phyloP scores from a whole-genome alignment of 306 rosid genomes.

The Castanea crenata region DNA sequence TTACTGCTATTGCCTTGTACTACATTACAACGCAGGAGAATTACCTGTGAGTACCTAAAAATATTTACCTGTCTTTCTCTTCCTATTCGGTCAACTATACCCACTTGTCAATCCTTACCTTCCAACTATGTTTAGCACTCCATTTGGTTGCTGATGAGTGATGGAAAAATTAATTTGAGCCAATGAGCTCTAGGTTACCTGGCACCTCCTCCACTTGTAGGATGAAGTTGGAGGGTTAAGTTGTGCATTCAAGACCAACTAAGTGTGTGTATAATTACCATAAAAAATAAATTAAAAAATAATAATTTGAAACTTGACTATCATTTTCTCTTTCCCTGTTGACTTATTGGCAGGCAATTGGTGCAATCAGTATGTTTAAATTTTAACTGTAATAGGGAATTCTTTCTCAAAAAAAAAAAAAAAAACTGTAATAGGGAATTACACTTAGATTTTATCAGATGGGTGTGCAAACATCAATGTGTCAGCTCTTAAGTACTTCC shows the following conservation, averaged over 20 bases:
- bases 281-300: too few species aligned
- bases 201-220: too few species aligned
- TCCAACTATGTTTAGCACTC: conserved; percentile 1
- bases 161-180: neutral
- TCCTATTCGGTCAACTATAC: conserved; percentile 6
- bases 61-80: conserved; percentile 13
- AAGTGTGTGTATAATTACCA: too few species aligned
- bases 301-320: neutral
- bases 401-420: neutral
- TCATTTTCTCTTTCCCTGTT: conserved; percentile 7
- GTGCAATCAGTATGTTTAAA: neutral
- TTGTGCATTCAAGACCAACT: too few species aligned
- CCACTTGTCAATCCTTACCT: neutral
- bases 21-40: conserved; percentile 64
- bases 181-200: too few species aligned
- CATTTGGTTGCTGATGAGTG: neutral
- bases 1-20: conserved; percentile 85
- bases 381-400: neutral
- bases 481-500: neutral
- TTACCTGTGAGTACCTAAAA: conserved; percentile 71
- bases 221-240: too few species aligned
- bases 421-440: neutral
- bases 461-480: neutral
- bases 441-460: neutral
- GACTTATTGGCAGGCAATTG: conserved; percentile 9